Evolutionary conservation across 371 early-diverging fungal genomes (phyloP), one percentile per base, ranked within the genome.

Genomic region (Lichtheimia ramosa): DNA sequence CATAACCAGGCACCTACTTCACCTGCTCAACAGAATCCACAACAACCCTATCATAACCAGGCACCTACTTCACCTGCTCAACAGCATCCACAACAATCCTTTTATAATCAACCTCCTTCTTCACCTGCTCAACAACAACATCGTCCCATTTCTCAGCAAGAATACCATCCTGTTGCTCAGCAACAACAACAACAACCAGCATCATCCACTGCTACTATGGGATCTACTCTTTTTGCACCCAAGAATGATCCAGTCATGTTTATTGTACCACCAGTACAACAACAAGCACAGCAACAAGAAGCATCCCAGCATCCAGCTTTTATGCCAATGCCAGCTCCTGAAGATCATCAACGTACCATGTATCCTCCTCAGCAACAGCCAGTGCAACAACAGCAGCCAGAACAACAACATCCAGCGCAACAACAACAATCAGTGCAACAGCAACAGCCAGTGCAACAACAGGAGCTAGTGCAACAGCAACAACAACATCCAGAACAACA

Each of bases 221-320:
- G 53, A 12, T 14, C 53, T n/a, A 27, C 46, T 13, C 28, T 46
- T 13, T 15, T 25, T 10, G 21, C 55, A 20, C 21, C 43, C 4
- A 16, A 34, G 48, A 54, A 61, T 16, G 54, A 49, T 0, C 61
- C 61, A 3, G 53, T 61, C 41, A 61, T 52, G 61, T 54, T 54
- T 20, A 21, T 61, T 10, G 48, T 50, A 2, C 62, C 62, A 23
- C 51, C 48, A 40, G 13, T 5, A 1, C 15, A 21, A n/a, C 51
- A 20, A 15, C 51, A 5, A 21, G 0, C 15, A 2, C 51, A 51
- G 51, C 23, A 25, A 13, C 51, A 20, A 27, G 46, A 56, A 0
- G 1, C 25, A 24, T 14, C 46, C 25, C 25, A 43, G 39, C 58
- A 50, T 34, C 34, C 34, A 18, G 13, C 58, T 13, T 58, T 42